Conservation (phyloP, 306 rosid species). For the Fragaria iinumae region DNA sequence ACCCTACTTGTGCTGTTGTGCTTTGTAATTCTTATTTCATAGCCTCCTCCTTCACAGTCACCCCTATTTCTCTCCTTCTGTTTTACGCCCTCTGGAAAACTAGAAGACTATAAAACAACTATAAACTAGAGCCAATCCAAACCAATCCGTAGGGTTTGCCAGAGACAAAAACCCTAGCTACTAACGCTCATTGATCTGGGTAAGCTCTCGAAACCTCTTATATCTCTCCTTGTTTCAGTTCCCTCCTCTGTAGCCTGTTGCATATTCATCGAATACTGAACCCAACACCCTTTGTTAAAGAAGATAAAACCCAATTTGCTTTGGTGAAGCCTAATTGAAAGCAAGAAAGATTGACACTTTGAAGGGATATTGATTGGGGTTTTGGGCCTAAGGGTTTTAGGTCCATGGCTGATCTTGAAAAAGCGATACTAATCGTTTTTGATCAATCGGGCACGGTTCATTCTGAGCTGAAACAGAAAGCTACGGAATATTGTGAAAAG, state of each 20-base stretch:
- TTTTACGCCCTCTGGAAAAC: neutral
- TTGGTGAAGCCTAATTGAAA: neutral
- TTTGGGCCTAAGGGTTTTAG: slow-evolving; percentile 20
- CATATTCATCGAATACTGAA: neutral
- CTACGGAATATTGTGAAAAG: slow-evolving; percentile 61
- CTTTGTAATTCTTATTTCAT: neutral
- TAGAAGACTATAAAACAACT: slow-evolving; percentile 9
- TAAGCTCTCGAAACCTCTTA: slow-evolving; percentile 32
- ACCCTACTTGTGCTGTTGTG: neutral
- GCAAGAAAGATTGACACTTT: slow-evolving; percentile 32
- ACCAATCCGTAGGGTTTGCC: slow-evolving; percentile 17
- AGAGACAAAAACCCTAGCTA: slow-evolving; percentile 23
- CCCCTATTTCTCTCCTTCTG: neutral
- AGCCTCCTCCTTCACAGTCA: neutral
- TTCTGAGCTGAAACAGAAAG: slow-evolving; percentile 62
- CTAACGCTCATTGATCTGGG: slow-evolving; percentile 38
- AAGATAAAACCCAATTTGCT: slow-evolving; percentile 5
- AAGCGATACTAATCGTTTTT: slow-evolving; percentile 74
- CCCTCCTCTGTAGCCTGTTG: slow-evolving; percentile 1
- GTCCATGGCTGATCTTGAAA: slow-evolving; percentile 86
- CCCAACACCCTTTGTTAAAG: neutral
- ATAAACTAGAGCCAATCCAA: slow-evolving; percentile 27
- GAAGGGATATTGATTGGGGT: slow-evolving; percentile 23
- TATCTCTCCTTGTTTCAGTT: slow-evolving; percentile 5
- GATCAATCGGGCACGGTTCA: slow-evolving; percentile 73